Evolutionary conservation across 2,329 filamentous ascomycete genomes (phyloP), one percentile per base, ranked within the genome.

Genomic region (Penicillium digitatum): DNA sequence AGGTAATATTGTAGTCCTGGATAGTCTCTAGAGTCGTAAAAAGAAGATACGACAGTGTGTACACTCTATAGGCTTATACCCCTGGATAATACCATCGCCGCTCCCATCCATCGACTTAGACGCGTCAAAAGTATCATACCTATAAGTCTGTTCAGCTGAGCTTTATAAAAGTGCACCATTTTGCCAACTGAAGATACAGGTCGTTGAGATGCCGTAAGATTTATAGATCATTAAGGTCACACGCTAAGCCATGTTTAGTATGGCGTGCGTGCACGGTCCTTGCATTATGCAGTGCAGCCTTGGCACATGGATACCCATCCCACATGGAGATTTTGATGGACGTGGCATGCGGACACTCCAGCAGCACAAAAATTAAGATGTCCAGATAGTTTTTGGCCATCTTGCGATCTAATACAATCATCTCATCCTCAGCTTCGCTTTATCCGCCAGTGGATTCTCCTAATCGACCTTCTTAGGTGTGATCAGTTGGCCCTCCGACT

Each of bases 191-290:
- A 48, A 39, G 9, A 48, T 39, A 22, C 12, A 29, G n/a, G 46
- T 14, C n/a, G 12, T 39, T 29, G 34, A 20, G 22, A 27, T 26
- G 16, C 7, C 1, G 22, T 16, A 38, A 27, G 22, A 39, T 22
- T 12, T 38, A 48, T 48, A 39, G 46, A 48, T 38, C 18, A 22
- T 48, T 27, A 39, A 39, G 46, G 46, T 48, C 29, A 22, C 12
- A 39, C 32, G 34, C 46, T 48, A 39, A 20, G 7, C 46, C 20
- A 1, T 39, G 18, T n/a, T 29, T n/a, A 34, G 34, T 20, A 38
- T 48, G 24, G 16, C 22, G n/a, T 26, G 5, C 18, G 18, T 22
- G 34, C 46, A 48, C 46, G 46, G 34, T 8, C 45, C 32, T 10
- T 32, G 18, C 22, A 11, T 11, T 27, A 32, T 32, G 20, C 27